These are phyloP conservation scores for Dictyostelium purpureum DNA, from an alignment of 78 protist genomes.

Conservation along the genomic window DNA sequence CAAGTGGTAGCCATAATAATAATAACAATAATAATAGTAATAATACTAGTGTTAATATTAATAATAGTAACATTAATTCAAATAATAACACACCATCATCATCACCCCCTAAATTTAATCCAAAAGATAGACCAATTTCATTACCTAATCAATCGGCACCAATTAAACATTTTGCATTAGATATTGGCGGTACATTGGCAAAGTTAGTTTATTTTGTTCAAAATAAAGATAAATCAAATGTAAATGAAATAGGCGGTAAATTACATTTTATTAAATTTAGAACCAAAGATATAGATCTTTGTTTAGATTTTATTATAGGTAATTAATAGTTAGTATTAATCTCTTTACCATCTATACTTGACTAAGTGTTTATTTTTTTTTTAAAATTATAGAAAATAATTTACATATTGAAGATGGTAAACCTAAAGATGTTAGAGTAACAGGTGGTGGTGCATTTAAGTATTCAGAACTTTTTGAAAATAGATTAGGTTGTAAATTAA, in stretches of 20 bases:
- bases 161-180: slow-evolving; percentile 74
- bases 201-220: slow-evolving; percentile 68
- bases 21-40: neutral
- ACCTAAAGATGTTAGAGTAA: slow-evolving; percentile 69
- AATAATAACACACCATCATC: slow-evolving; percentile 20
- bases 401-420: slow-evolving; percentile 59
- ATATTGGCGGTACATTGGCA: slow-evolving; percentile 75
- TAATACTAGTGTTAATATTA: neutral
- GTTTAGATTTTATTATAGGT: slow-evolving; percentile 62
- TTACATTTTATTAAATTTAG: slow-evolving; percentile 70
- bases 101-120: slow-evolving; percentile 47
- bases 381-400: slow-evolving; percentile 49
- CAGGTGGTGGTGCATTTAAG: slow-evolving; percentile 91
- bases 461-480: slow-evolving; percentile 65
- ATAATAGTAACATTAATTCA: neutral
- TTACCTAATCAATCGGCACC: slow-evolving; percentile 71
- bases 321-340: neutral
- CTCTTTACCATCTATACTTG: neutral
- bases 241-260: slow-evolving; percentile 47
- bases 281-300: slow-evolving; percentile 55
- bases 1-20: neutral
- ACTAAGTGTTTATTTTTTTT: too few species aligned
- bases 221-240: slow-evolving; percentile 2
- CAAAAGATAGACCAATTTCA: slow-evolving; percentile 56
- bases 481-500: slow-evolving; percentile 58